A percentile compares a stretch with the other conserved stretches of the same genome.
These are phyloP conservation scores for Morella rubra DNA, from an alignment of 306 rosid genomes.

Conservation along the genomic window DNA sequence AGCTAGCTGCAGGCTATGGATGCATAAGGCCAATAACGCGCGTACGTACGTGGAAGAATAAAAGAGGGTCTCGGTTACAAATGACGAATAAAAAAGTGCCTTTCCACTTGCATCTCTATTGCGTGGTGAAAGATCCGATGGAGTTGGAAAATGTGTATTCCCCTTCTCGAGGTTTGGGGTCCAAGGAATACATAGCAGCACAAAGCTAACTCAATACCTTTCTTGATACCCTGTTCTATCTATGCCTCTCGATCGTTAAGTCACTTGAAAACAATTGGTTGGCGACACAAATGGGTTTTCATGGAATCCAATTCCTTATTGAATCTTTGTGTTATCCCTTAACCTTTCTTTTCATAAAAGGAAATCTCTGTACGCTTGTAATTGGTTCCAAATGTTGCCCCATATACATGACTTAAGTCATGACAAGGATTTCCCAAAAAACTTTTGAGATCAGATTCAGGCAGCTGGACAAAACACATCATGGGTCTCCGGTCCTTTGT, in stretches of 20 bases:
- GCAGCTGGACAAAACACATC: conserved; percentile 10
- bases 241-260: conserved; percentile 24
- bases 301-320: conserved; percentile 55
- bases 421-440: conserved; percentile 6
- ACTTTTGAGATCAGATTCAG: conserved; percentile 1
- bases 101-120: background rate
- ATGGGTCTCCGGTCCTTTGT: conserved; percentile 46
- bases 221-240: conserved; percentile 40
- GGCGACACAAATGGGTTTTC: conserved; percentile 34
- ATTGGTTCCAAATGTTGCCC: conserved; percentile 20
- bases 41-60: no score
- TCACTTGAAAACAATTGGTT: conserved; percentile 2
- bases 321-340: conserved; percentile 52
- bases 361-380: conserved; percentile 8
- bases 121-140: background rate
- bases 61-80: no score
- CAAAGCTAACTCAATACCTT: conserved; percentile 56
- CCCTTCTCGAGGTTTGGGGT: conserved; percentile 5
- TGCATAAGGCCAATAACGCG: no score
- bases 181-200: conserved; percentile 7
- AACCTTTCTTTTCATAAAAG: conserved; percentile 61
- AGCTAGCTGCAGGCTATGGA: no score
- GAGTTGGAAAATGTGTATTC: background rate
- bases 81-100: background rate
- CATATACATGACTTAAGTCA: conserved; percentile 29